phyloP scores from a whole-genome alignment of 106 monocot genomes.

The Dioscorea alata region DNA sequence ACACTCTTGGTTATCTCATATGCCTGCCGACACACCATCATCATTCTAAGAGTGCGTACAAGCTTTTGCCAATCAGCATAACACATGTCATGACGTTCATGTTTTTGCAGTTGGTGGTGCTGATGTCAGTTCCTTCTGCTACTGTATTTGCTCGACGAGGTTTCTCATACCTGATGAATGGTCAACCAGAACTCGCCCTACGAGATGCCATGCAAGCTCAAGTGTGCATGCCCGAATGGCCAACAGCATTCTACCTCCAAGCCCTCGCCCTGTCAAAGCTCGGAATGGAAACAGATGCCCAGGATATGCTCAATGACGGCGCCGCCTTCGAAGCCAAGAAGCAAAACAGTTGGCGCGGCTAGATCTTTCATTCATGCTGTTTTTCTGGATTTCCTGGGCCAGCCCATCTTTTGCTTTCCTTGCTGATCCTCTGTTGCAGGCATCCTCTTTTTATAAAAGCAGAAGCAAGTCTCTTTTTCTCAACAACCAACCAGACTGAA shows the following conservation, averaged over 20 bases:
- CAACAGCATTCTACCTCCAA: conserved; percentile 95
- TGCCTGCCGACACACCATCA: too few relatives aligned
- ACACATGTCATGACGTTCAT: too few relatives aligned
- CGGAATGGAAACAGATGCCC: conserved; percentile 96
- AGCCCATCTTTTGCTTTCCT: too few relatives aligned
- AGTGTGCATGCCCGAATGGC: conserved; percentile 97
- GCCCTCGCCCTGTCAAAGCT: conserved; percentile 94
- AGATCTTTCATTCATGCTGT: not conserved
- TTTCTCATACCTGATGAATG: conserved; percentile 93
- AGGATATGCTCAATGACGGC: conserved; percentile 98
- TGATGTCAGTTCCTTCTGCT: conserved; percentile 94
- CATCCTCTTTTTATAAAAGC: too few relatives aligned
- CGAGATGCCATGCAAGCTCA: conserved; percentile 98
- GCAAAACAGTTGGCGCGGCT: conserved; percentile 70
- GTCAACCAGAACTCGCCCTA: conserved; percentile 82
- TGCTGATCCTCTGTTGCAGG: too few relatives aligned
- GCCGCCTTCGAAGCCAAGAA: conserved; percentile 87
- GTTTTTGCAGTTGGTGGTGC: conserved; percentile 53
- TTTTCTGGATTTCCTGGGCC: not conserved
- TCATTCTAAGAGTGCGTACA: too few relatives aligned
- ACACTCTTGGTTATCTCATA: too few relatives aligned
- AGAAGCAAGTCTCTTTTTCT: too few relatives aligned
- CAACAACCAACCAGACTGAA: too few relatives aligned
- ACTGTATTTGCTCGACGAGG: conserved; percentile 84
- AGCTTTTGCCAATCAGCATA: too few relatives aligned